Base-by-base conservation (phyloP, 345 rosid species). In the Brassica cretica region DNA sequence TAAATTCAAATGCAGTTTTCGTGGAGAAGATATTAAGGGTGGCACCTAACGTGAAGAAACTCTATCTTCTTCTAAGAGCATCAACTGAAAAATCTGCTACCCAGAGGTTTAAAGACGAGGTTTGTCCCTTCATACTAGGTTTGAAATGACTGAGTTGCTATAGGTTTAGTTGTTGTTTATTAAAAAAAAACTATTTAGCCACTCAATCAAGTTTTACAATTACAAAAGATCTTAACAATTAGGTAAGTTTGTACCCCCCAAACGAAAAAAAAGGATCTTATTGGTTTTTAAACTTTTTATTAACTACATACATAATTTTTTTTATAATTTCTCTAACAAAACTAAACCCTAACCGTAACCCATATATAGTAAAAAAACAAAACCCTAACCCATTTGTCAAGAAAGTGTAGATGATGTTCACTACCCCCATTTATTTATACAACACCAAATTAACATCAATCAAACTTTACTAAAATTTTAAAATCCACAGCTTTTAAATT, bases 21-120 rank as follows among this genome's bases (percentile, higher is more conserved):
- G 75, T 86, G 84, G 98, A 94, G 89, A 94, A 92, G 77, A 80
- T 88, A 71, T 18, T 89, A 51, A 91, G 97, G 73, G 88, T 90
- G 68, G 92, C 93, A 59, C 97, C 97, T 18, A 88, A 91, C 66
- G 87, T 91, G 82, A 91, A 88, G 89, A 94, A 83, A 78, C 68
- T 94, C 3, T 91, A 89, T 79, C 93, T 94, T 51, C 91, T 94
- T 59, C 62, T 91, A 33, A 85, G 96, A 83, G 92, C 97, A 16
- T 64, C 90, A 11, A 91, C 88, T 71, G 76, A 84, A 16, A 88
- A 88, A 72, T 58, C 87, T 44, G 98, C 92, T 35, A 63, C 81
- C 2, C 88, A 81, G 16, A 89, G 97, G 35, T 86, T 94, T 55
- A 87, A 86, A 7, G 84, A 83, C 15, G 98, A 91, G 96, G 98